Conservation (phyloP, 2,329 filamentous ascomycete species). For the Simplicillium sp. region DNA sequence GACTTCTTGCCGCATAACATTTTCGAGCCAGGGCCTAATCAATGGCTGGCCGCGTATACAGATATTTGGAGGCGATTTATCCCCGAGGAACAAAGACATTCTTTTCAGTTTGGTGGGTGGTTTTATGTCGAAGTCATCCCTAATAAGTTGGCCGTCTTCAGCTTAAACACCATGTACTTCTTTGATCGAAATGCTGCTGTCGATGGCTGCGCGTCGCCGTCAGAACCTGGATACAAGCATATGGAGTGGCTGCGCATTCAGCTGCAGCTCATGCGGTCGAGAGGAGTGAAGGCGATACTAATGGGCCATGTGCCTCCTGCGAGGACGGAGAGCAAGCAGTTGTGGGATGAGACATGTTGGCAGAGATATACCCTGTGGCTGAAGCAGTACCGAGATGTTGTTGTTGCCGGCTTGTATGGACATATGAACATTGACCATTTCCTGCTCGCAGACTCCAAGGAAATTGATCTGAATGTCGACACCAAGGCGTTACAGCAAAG, state of each 20-base stretch:
- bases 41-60: conserved; percentile 69
- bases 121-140: conserved; percentile 91
- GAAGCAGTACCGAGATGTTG: conserved; percentile 81
- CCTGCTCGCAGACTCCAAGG: conserved; percentile 74
- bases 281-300: conserved; percentile 88
- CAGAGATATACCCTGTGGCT: conserved; percentile 93
- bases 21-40: conserved; percentile 74
- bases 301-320: conserved; percentile 93
- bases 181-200: conserved; percentile 90
- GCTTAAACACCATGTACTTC: conserved; percentile 93
- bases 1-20: conserved; percentile 97
- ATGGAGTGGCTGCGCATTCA: conserved; percentile 94
- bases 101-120: conserved; percentile 89
- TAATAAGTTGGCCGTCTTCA: conserved; percentile 76
- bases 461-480: conserved; percentile 53
- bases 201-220: conserved; percentile 71
- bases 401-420: conserved; percentile 71
- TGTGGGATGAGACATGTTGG: conserved; percentile 97
- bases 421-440: conserved; percentile 99
- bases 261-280: conserved; percentile 69
- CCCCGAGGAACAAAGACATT: conserved; percentile 82
- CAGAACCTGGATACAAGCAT: conserved; percentile 85
- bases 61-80: conserved; percentile 81
- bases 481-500: conserved; percentile 15
- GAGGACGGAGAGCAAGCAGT: conserved; percentile 70